phyloP scores from a whole-genome alignment of 371 early-diverging fungal species.

The Rozella allomycis region DNA sequence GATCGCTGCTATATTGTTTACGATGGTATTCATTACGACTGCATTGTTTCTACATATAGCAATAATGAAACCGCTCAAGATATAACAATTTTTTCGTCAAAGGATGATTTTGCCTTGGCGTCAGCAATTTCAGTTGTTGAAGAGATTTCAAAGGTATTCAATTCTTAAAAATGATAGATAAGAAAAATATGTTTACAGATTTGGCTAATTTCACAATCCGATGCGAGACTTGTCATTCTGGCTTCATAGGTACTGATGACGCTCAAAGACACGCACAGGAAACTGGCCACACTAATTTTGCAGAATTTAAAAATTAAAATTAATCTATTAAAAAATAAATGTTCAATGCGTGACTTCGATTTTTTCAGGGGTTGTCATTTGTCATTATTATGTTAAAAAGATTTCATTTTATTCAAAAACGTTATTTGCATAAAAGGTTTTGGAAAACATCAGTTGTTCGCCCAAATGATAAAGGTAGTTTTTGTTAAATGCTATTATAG shows the following conservation, averaged over 20 bases:
- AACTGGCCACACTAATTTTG: constrained; percentile 1
- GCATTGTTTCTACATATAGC: background rate
- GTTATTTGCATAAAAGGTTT: too few species aligned
- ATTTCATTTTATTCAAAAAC: too few species aligned
- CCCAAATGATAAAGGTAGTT: too few species aligned
- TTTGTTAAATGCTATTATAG: too few species aligned
- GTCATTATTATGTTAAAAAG: too few species aligned
- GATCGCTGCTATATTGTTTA: background rate
- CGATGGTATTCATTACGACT: background rate
- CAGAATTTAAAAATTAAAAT: too few species aligned
- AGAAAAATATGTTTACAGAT: background rate
- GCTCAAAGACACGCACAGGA: background rate
- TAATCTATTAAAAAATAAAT: too few species aligned
- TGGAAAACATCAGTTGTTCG: too few species aligned
- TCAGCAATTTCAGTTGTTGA: background rate
- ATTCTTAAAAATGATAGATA: too few species aligned
- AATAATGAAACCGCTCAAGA: background rate
- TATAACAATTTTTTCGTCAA: background rate
- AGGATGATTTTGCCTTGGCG: background rate
- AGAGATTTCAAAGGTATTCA: too few species aligned
- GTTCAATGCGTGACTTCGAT: too few species aligned
- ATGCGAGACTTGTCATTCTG: background rate
- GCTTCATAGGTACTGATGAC: background rate
- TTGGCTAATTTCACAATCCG: background rate
- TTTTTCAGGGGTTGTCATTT: too few species aligned